Evolutionary conservation across 2,329 filamentous ascomycete genomes (phyloP), one percentile per base, ranked within the genome.

Genomic region (Aureobasidium pullulans): DNA sequence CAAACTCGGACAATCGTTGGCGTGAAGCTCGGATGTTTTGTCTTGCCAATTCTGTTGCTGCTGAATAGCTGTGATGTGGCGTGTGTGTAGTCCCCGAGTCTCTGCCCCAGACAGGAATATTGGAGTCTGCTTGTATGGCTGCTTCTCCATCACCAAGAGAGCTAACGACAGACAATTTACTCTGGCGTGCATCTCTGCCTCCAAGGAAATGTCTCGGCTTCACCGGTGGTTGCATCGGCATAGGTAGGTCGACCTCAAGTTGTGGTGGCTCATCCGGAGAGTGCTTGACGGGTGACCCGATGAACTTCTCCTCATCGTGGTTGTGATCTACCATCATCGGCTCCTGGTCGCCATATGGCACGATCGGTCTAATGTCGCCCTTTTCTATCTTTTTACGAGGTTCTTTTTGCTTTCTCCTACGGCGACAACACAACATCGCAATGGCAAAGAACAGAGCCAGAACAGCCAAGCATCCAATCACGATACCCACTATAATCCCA

Each of bases 61-160:
- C 69, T 15, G 72, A 75, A 68, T 77, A 77, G 57, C 74, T 76
- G 52, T 76, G 72, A 57, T 73, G 71, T 6, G 74, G 73, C 23
- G 68, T 71, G 61, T 75, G 72, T 34, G 72, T 69, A 2, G 69
- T 69, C 39, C 67, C 65, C 39, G 70, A 68, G 16, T 69, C 68
- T 13, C 68, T 68, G 1, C 73, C 74, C 68, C 67, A 75, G 28
- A 72, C 69, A 9, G 75, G 75, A 16, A 72, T 70, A 23, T 74
- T 71, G 37, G 70, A 68, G 15, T 71, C 68, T n/a, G 69, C 67
- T 11, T 73, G 66, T 31, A 76, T 73, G 28, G 67, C 65, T 31
- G 68, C 71, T 54, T 75, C 75, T 1, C 66, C 69, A 50, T 74
- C 71, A 2, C 70, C 71, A 32, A 77, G 67, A 0, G 73, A 76